phyloP scores from a whole-genome alignment of 768 basidiomycete species.

The Clavulina sp. region DNA sequence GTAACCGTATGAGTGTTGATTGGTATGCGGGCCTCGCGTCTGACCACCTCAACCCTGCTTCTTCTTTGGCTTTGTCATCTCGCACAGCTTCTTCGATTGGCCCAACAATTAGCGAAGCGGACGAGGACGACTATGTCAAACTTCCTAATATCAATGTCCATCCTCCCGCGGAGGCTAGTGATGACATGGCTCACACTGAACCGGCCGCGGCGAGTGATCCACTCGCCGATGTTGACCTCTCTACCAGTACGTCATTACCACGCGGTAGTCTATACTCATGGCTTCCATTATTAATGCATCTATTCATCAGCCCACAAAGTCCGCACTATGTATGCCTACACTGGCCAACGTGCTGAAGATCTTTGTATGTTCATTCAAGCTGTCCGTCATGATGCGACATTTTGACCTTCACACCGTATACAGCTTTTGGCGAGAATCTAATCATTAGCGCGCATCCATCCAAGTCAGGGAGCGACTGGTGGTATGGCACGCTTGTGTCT shows the following conservation, averaged over 20 bases:
- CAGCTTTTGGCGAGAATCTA: constrained; percentile 67
- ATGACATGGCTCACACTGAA: constrained; percentile 9
- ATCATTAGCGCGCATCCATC: constrained; percentile 71
- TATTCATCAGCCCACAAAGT: constrained; percentile 45
- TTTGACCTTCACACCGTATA: neutral
- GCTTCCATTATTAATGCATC: neutral
- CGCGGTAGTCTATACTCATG: neutral
- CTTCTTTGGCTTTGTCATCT: constrained; percentile 23
- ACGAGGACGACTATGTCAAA: constrained; percentile 26
- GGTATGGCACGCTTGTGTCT: constrained; percentile 59
- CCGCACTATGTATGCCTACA: constrained; percentile 68
- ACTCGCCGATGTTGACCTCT: constrained; percentile 57
- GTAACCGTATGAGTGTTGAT: constrained; percentile 72
- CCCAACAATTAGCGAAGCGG: constrained; percentile 32
- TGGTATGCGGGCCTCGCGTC: constrained; percentile 84
- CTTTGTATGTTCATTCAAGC: constrained; percentile 38
- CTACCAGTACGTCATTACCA: constrained; percentile 29
- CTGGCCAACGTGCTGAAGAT: constrained; percentile 77
- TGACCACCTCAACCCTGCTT: constrained; percentile 23
- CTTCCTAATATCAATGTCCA: constrained; percentile 35
- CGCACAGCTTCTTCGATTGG: constrained; percentile 21
- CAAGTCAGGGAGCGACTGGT: constrained; percentile 79
- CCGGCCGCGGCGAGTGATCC: constrained; percentile 23
- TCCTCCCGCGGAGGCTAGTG: constrained; percentile 21
- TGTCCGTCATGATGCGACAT: neutral